These are phyloP conservation scores for Schizophyllum amplum DNA, from an alignment of 1,284 basidiomycete species.

Conservation along the genomic window DNA sequence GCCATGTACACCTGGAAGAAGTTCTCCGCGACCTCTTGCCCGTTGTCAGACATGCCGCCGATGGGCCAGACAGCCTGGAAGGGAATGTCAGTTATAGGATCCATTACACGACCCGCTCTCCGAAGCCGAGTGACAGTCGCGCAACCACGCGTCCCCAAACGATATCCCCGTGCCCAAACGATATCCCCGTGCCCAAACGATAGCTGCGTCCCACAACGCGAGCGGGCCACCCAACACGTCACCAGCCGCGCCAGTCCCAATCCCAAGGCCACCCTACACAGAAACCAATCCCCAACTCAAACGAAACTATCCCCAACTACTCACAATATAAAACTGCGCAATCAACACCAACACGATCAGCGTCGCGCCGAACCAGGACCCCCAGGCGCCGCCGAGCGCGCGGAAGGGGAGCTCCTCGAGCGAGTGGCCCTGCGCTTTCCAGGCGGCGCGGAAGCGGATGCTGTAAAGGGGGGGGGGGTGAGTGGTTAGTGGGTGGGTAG, in stretches of 20 bases:
- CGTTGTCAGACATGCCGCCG: constrained; percentile 21
- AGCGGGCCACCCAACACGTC: no score
- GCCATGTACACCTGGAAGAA: constrained; percentile 35
- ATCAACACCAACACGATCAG: constrained; percentile 31
- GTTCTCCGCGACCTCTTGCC: constrained; percentile 19
- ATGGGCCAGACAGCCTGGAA: constrained; percentile 32
- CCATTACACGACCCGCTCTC: no score
- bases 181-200: no score
- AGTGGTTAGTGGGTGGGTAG: no score
- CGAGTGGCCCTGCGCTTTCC: constrained; percentile 34
- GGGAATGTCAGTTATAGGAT: neutral
- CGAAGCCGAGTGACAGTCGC: no score
- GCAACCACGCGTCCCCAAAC: no score
- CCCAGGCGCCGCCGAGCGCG: constrained; percentile 32
- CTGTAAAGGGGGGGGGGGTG: no score
- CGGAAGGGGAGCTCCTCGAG: constrained; percentile 30
- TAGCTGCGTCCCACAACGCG: no score
- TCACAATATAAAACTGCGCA: constrained; percentile 35
- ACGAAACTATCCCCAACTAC: constrained; percentile 5
- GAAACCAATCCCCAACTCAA: no score
- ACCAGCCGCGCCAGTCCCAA: no score
- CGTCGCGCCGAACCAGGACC: constrained; percentile 34
- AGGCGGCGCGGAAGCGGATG: constrained; percentile 35
- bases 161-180: no score
- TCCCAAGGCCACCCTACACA: no score